These are phyloP conservation scores for Trichoderma endophyticum DNA, from an alignment of 2,329 filamentous ascomycete genomes.

Conservation along the genomic window DNA sequence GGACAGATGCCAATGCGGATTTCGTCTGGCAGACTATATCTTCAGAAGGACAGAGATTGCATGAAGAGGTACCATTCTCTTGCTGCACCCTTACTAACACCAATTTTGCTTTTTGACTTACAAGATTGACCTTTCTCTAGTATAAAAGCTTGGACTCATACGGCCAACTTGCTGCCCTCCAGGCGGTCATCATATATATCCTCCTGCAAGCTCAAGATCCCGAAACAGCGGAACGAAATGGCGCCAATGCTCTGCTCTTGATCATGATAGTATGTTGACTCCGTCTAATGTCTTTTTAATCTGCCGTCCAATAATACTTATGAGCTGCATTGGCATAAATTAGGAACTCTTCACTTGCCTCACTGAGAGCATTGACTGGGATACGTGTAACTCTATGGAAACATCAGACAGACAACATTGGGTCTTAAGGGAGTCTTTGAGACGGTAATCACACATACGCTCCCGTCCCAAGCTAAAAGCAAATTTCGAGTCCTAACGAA, in stretches of 20 bases:
- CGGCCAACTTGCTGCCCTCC: background rate
- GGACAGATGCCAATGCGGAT: background rate
- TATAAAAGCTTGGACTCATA: background rate
- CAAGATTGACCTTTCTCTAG: background rate
- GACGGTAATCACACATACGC: background rate
- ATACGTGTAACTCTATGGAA: background rate
- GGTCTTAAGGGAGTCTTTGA: background rate
- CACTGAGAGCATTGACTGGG: conserved; percentile 9
- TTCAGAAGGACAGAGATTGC: conserved; percentile 4
- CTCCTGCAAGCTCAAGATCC: background rate
- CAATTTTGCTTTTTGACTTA: background rate
- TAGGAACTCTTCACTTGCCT: conserved; percentile 5
- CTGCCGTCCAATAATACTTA: background rate
- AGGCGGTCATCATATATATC: conserved; percentile 7
- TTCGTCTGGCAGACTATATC: conserved; percentile 4
- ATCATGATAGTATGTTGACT: background rate
- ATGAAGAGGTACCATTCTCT: background rate
- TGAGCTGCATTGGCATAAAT: background rate
- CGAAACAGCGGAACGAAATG: conserved; percentile 3
- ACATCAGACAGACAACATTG: background rate
- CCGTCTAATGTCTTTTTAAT: background rate
- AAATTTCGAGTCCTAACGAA: background rate
- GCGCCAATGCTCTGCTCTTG: conserved; percentile 5
- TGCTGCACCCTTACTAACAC: background rate
- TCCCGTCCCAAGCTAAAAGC: background rate